phyloP scores from a whole-genome alignment of 306 rosid species.

The Vicia villosa region DNA sequence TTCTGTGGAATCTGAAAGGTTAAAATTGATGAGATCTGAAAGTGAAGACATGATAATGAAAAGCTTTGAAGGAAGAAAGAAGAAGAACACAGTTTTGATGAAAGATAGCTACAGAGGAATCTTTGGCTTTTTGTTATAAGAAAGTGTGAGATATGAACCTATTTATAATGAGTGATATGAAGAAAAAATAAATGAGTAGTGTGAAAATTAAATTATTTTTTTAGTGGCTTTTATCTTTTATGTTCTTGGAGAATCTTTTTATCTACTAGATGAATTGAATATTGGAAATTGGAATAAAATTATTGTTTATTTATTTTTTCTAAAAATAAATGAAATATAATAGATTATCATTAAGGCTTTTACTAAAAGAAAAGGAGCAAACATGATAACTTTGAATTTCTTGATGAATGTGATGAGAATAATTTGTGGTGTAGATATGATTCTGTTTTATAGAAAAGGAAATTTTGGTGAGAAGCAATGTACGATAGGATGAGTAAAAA shows the following conservation, averaged over 20 bases:
- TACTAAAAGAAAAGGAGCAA: background rate
- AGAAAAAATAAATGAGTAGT: background rate
- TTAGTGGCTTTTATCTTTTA: background rate
- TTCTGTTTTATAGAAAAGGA: background rate
- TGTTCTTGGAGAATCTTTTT: background rate
- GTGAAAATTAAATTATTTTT: background rate
- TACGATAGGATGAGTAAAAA: background rate
- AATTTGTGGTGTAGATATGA: background rate
- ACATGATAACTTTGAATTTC: background rate
- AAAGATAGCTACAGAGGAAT: background rate
- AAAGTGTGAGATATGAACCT: background rate
- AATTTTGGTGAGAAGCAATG: background rate
- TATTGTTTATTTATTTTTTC: background rate
- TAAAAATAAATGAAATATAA: background rate
- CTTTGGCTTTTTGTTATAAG: background rate
- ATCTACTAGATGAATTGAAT: background rate
- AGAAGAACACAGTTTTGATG: background rate
- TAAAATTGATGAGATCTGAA: conserved; percentile 58
- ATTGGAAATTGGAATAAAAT: background rate
- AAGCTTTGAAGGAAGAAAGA: background rate
- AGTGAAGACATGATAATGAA: conserved; percentile 43
- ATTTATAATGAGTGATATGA: conserved; percentile 11
- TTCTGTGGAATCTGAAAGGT: conserved; percentile 48
- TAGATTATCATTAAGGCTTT: background rate
- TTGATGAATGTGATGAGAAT: background rate